Evolutionary conservation across 345 rosid species (phyloP), one percentile per base, ranked within the genome.

Genomic region (Euphorbia lathyris): DNA sequence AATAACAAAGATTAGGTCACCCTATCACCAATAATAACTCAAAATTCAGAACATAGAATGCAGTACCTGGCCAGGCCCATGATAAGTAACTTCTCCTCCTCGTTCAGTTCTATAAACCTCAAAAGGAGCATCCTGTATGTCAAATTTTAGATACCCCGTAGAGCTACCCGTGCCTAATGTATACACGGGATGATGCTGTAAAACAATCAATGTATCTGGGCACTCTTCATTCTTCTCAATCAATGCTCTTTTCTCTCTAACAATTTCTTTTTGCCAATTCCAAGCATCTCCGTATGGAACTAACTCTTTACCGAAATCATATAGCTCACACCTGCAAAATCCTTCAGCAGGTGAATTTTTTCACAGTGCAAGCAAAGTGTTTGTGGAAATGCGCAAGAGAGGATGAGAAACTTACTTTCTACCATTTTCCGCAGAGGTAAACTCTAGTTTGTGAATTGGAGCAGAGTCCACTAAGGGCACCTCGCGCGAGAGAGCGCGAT

Each of bases 31-130:
- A 6, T 20, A 51, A 51, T 7, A 20, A 19, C 9, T 19, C 9
- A 4, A 51, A 51, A 51, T 51, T 51, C 56, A 14, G 9, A 29
- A n/a, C 20, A 40, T 17, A 60, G 63, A 38, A 56, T 14, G 10
- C 67, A 36, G 68, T 80, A 91, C 98, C 91, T 89, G 97, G 29
- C 93, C 98, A 76, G 98, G 97, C 1, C 97, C 97, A 66, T 91
- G 95, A 78, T 91, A 89, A 14, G 98, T 91, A 78, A 89, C 93
- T 74, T 88, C 97, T 14, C 98, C 98, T 43, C 96, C 97, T 34
- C 97, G 86, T 62, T 94, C 95, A 7, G 95, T 90, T 71, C 89
- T 83, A 75, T 80, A 84, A 57, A 94, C 85, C 68, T 91, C 85
- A 34, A 77, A 85, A 78, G 96, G 95, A 81, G 91, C 85, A 55